Base-by-base conservation (phyloP, 108 stramenopile genomes). In the Pseudonitzschia pungens region DNA sequence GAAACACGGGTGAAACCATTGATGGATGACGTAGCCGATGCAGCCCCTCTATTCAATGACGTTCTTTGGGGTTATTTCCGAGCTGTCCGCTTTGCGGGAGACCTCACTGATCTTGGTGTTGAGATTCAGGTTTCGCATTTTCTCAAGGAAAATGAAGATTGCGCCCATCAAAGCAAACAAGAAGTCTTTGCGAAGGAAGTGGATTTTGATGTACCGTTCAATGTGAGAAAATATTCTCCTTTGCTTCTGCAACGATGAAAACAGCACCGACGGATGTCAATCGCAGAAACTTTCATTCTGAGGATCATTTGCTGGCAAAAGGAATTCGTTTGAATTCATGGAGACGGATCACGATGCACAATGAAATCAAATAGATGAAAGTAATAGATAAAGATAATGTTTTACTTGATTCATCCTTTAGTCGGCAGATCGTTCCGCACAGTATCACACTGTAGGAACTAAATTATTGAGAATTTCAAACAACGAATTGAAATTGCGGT, bases 41-140 rank as follows among this genome's bases (percentile, higher is more conserved):
- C 0, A 7, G 8, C 44, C 43, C 64, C 76, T 0, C 69, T 66
- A 22, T 93, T 89, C 60, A 76, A 88, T 24, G 79, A 82, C 32
- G 83, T 87, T 12, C 53, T 81, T 11, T 93, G 90, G 89, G 92
- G 89, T 15, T 90, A 93, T 50, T 93, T 88, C 75, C 84, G 92
- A 65, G 92, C 92, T 21, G 72, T 88, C 50, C 85, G 92, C 4
- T 93, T 93, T 86, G 92, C 92, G 24, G 92, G 92, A 22, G 92
- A 93, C 48, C 83, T 90, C 68, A 86, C 89, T 6, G 89, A 93
- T 87, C 65, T 91, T 32, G 92, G 92, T 4, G 87, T 89, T 4
- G 92, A 93, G 68, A 89, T 93, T 62, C 92, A 93, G 70, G 87
- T 89, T 2, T 67, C 78, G 12, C 68, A 80, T 8, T 73, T 63